phyloP scores from a whole-genome alignment of 2,329 filamentous ascomycete genomes.

The Leptographium wingfieldii region DNA sequence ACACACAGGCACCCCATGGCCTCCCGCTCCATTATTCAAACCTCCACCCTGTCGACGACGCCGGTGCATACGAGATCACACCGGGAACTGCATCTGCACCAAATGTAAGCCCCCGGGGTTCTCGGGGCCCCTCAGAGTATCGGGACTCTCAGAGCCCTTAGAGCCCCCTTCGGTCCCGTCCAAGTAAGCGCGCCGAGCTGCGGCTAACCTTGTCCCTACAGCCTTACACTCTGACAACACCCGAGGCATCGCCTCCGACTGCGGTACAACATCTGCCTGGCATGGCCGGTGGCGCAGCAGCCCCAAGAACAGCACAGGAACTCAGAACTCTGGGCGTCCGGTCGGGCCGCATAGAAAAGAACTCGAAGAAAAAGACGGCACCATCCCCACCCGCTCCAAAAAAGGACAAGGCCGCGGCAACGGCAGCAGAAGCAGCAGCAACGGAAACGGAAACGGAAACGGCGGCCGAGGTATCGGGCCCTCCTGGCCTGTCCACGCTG shows the following conservation, averaged over 20 bases:
- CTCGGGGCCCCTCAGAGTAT: not conserved
- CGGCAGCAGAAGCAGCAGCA: slow-evolving; percentile 5
- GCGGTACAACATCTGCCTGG: slow-evolving; percentile 19
- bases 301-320: slow-evolving; percentile 16
- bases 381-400: slow-evolving; percentile 10
- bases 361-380: slow-evolving; percentile 27
- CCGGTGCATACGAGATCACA: not conserved
- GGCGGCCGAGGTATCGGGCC: not conserved
- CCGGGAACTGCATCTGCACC: not conserved
- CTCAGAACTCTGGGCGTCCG: slow-evolving; percentile 22
- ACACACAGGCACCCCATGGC: slow-evolving; percentile 14
- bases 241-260: slow-evolving; percentile 28
- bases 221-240: slow-evolving; percentile 10
- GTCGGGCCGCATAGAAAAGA: slow-evolving; percentile 23
- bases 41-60: slow-evolving; percentile 1
- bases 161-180: not conserved
- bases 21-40: slow-evolving; percentile 11
- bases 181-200: not conserved
- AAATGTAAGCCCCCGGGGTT: slow-evolving; percentile 3
- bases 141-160: not conserved
- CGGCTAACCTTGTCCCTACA: not conserved
- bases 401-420: slow-evolving; percentile 24
- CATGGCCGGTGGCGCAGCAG: slow-evolving; percentile 14
- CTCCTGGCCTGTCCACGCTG: slow-evolving; percentile 25
- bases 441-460: too few relatives aligned